These are phyloP conservation scores for Mesembryanthemum crystallinum DNA, from an alignment of 148 eudicot species.

Conservation along the genomic window DNA sequence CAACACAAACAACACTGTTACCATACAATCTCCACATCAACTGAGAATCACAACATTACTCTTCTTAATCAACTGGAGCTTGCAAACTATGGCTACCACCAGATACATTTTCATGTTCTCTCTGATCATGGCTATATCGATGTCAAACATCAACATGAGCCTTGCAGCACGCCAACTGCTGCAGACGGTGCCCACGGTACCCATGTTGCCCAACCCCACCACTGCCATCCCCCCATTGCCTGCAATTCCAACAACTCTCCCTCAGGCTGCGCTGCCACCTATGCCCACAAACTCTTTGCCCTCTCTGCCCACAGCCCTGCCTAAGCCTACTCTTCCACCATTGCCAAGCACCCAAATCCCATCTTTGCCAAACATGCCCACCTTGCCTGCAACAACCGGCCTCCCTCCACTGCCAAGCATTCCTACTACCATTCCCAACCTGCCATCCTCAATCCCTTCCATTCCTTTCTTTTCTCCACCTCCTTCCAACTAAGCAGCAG, in stretches of 20 bases:
- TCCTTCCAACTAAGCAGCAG: slow-evolving; percentile 12
- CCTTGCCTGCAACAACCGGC: slow-evolving; percentile 7
- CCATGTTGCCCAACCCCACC: not conserved
- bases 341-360: slow-evolving; percentile 14
- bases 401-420: slow-evolving; percentile 15
- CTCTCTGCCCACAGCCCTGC: not conserved
- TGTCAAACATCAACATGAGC: slow-evolving; percentile 14
- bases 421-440: slow-evolving; percentile 8
- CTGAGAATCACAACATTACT: too few relatives aligned
- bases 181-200: slow-evolving; percentile 7
- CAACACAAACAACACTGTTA: not conserved
- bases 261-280: slow-evolving; percentile 14
- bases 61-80: too few relatives aligned
- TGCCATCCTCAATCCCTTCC: slow-evolving; percentile 14
- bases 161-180: slow-evolving; percentile 14
- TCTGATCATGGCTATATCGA: slow-evolving; percentile 8
- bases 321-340: not conserved
- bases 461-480: slow-evolving; percentile 10
- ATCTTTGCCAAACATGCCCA: slow-evolving; percentile 11
- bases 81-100: not conserved
- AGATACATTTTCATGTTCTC: slow-evolving; percentile 1
- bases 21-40: too few relatives aligned
- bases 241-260: not conserved
- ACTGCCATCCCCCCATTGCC: slow-evolving; percentile 15
- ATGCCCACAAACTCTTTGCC: not conserved